These are phyloP conservation scores for Saccharomyces hybrid DNA, from an alignment of 1,139 yeast species.

Conservation along the genomic window DNA sequence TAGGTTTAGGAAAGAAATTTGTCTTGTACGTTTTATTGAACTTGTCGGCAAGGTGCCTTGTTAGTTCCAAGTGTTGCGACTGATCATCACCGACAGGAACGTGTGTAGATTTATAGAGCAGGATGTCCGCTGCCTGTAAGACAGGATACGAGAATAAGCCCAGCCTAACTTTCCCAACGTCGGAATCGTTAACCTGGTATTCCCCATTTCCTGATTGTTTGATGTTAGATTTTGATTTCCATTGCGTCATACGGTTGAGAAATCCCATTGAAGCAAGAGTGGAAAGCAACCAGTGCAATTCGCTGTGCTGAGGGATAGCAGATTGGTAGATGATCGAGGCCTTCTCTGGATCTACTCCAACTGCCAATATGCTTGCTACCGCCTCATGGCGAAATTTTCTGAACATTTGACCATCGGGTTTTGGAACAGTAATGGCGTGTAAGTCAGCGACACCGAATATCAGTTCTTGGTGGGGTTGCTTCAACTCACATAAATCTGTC, in stretches of 20 bases:
- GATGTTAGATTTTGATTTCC: conserved; percentile 73
- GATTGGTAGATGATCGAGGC: conserved; percentile 77
- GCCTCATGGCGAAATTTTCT: conserved; percentile 59
- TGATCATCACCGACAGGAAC: conserved; percentile 98
- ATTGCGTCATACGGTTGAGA: conserved; percentile 90
- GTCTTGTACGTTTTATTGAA: conserved; percentile 51
- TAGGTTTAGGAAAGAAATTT: conserved; percentile 57
- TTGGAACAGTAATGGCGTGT: conserved; percentile 81
- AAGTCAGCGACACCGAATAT: conserved; percentile 84
- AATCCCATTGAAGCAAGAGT: conserved; percentile 81
- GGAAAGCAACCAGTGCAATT: conserved; percentile 75
- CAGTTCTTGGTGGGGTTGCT: conserved; percentile 33
- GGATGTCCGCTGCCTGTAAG: conserved; percentile 87
- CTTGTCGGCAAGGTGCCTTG: conserved; percentile 61
- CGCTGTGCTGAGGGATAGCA: conserved; percentile 71
- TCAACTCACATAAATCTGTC: conserved; percentile 52
- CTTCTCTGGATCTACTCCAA: conserved; percentile 70
- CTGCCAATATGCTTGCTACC: conserved; percentile 74
- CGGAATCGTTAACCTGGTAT: conserved; percentile 13
- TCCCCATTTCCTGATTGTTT: conserved; percentile 33
- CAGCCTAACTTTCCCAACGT: conserved; percentile 41
- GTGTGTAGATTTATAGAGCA: conserved; percentile 73
- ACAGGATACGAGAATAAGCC: conserved; percentile 90
- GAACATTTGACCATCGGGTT: conserved; percentile 43
- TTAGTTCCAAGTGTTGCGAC: conserved; percentile 81